Evolutionary conservation across 2,329 filamentous ascomycete genomes (phyloP).

Genomic region (Trichoderma arundinaceum): DNA sequence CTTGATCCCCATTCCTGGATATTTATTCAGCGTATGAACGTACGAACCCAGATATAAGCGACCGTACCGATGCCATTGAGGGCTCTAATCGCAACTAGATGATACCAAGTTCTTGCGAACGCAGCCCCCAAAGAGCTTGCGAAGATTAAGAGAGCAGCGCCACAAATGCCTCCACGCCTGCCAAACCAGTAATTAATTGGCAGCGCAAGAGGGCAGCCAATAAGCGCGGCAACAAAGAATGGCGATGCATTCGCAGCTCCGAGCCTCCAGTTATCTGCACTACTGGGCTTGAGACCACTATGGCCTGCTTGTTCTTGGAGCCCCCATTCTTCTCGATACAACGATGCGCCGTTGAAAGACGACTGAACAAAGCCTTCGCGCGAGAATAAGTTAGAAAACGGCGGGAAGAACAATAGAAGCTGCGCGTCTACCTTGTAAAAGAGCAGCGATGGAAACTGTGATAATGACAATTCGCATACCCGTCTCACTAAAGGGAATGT

Average conservation of each 20-base stretch:
- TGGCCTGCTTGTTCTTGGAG: conserved; percentile 26
- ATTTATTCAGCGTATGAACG: conserved; percentile 30
- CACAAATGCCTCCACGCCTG: conserved; percentile 48
- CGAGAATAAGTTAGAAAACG: not conserved
- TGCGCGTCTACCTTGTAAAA: conserved; percentile 44
- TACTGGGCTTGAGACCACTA: not conserved
- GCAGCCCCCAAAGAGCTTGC: conserved; percentile 47
- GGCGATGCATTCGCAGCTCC: conserved; percentile 49
- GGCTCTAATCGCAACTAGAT: conserved; percentile 45
- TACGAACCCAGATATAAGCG: not conserved
- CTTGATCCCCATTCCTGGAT: conserved; percentile 55
- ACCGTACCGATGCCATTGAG: conserved; percentile 49
- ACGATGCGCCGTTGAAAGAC: conserved; percentile 50
- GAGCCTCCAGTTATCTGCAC: conserved; percentile 46
- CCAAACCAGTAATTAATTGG: conserved; percentile 51
- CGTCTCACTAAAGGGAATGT: conserved; percentile 47
- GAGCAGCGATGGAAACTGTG: conserved; percentile 52
- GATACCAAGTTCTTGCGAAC: conserved; percentile 44
- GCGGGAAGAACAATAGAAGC: not conserved
- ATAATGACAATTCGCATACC: conserved; percentile 50
- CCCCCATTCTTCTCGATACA: conserved; percentile 41
- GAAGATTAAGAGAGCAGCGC: conserved; percentile 49
- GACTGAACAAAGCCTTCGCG: conserved; percentile 50
- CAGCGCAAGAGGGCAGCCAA: conserved; percentile 49
- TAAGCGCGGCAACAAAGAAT: conserved; percentile 47